phyloP scores from a whole-genome alignment of 2,329 filamentous ascomycete species.

The Pyrenophora seminiperda region DNA sequence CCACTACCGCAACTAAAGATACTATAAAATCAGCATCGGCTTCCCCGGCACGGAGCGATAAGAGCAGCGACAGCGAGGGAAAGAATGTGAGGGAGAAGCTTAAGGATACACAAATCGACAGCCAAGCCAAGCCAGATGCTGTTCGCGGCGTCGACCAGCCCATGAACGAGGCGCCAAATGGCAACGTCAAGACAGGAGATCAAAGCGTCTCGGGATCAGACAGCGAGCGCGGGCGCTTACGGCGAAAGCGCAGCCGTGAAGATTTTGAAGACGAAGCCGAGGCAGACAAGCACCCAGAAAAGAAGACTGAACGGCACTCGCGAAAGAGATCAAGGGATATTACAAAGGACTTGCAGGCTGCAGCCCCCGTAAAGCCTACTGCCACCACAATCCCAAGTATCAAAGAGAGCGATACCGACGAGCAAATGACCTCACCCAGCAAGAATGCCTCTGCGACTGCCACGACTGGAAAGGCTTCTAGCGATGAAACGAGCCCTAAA shows the following conservation, averaged over 20 bases:
- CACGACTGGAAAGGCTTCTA: constrained; percentile 13
- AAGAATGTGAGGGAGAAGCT: constrained; percentile 65
- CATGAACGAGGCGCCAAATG: constrained; percentile 36
- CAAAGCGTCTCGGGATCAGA: constrained; percentile 43
- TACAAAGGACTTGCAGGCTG: constrained; percentile 25
- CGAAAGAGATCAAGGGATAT: constrained; percentile 57
- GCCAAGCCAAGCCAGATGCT: constrained; percentile 33
- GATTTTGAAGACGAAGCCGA: constrained; percentile 49
- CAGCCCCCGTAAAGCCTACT: constrained; percentile 39
- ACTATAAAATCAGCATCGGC: constrained; percentile 22
- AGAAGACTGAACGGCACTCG: constrained; percentile 48
- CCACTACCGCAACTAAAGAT: constrained; percentile 17
- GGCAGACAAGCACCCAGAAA: constrained; percentile 39
- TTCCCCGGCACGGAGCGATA: constrained; percentile 48
- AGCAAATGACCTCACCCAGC: constrained; percentile 33
- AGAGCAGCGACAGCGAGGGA: constrained; percentile 56
- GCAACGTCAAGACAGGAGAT: constrained; percentile 25
- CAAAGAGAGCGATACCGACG: constrained; percentile 38
- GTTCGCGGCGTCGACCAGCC: constrained; percentile 21
- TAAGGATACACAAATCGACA: constrained; percentile 64
- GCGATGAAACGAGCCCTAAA: constrained; percentile 51
- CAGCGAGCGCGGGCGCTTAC: constrained; percentile 46
- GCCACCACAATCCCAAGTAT: constrained; percentile 40
- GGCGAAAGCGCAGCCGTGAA: constrained; percentile 55
- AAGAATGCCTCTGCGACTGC: constrained; percentile 12